Percentiles rank a stretch among this genome's conserved stretches.
Conservation (phyloP, 2,329 filamentous ascomycete species). For the Gnomoniopsis smithogilvyi region DNA sequence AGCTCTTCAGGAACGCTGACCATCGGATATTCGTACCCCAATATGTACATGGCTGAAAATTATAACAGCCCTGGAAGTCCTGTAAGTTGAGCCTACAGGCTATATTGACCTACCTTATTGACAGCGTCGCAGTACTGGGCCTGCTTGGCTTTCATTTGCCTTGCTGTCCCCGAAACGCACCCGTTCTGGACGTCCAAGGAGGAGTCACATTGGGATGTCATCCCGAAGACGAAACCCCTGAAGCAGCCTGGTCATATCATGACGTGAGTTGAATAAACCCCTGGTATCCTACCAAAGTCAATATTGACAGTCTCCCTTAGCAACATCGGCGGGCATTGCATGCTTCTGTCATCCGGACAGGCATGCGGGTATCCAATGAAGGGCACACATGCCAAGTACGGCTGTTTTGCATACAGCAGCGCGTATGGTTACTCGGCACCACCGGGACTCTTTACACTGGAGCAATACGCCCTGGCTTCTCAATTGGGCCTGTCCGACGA, state of each 20-base stretch:
- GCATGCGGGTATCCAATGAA: slow-evolving; percentile 82
- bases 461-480: slow-evolving; percentile 73
- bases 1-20: slow-evolving; percentile 71
- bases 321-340: slow-evolving; percentile 69
- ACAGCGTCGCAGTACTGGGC: slow-evolving; percentile 64
- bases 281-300: not conserved
- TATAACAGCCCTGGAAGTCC: slow-evolving; percentile 74
- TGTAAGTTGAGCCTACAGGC: slow-evolving; percentile 30
- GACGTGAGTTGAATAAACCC: slow-evolving; percentile 33
- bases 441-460: slow-evolving; percentile 70
- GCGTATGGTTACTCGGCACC: slow-evolving; percentile 76
- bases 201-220: slow-evolving; percentile 51
- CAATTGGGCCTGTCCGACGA: slow-evolving; percentile 76
- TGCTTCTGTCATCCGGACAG: slow-evolving; percentile 73
- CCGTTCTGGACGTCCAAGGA: slow-evolving; percentile 73
- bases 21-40: slow-evolving; percentile 75
- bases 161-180: slow-evolving; percentile 66
- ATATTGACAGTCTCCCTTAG: slow-evolving; percentile 30
- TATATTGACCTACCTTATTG: not conserved
- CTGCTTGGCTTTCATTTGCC: slow-evolving; percentile 71
- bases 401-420: slow-evolving; percentile 73
- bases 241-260: slow-evolving; percentile 71
- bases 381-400: slow-evolving; percentile 79
- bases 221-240: slow-evolving; percentile 60
- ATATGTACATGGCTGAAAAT: slow-evolving; percentile 76